Evolutionary conservation across 768 basidiomycete species (phyloP), one percentile per base, ranked within the genome.

Genomic region (Rhizopogon rudus): DNA sequence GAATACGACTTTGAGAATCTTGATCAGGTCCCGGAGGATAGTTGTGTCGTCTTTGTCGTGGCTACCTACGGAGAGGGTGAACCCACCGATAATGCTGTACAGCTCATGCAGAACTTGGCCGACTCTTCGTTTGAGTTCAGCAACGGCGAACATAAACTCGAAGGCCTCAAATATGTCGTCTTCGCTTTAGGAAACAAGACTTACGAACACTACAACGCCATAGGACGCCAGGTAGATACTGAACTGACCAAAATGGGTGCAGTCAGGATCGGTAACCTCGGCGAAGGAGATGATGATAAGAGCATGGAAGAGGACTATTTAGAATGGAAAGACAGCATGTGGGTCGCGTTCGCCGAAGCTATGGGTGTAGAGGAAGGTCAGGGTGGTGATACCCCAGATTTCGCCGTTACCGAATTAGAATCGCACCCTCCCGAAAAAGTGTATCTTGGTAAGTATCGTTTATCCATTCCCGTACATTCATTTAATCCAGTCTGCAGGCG

Each of bases 261-360:
- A 20, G 69, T 76, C 52, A 84, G 93, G 51, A 89, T 98, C 37
- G 94, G 94, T 42, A 86, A 88, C 67, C 79, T 88, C 40, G 96
- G 96, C 9, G 95, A 98, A 71, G 96, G 96, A 60, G 97, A 99
- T 66, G 96, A 99, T 66, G 97, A 99, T 73, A 97, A 97, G 78
- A 93, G 90, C 67, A 98, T 99, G 95, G 96, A 99, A 70, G 96
- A 99, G 75, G 96, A 99, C 71, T 99, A 98, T 69, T 82, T 99
- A 12, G 94, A 92, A 64, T 99, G 96, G 96, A 99, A 98, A 71
- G 96, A 99, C 66, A 81, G 79, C 62, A 95, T 98, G 94, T 98
- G 94, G 91, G 86, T 88, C 16, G 84, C 85, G 5, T 91, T 98
- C 57, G 80, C 93, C n/a, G 69, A 77, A 53, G 81, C 81, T 20